These are phyloP conservation scores for Globisporangium spiculum DNA, from an alignment of 352 stramenopile species.

Conservation along the genomic window DNA sequence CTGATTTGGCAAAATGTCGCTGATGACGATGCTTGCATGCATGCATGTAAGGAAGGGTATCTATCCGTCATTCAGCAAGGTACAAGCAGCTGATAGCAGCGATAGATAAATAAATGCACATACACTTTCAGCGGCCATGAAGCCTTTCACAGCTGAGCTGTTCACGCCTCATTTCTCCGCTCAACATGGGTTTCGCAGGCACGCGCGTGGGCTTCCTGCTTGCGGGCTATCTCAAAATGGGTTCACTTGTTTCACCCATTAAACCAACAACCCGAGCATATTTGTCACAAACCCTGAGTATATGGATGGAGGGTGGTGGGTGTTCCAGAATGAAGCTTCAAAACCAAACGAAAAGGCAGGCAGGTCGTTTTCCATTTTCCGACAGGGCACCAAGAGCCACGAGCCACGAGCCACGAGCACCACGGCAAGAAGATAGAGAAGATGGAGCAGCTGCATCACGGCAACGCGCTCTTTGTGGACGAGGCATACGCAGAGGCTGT, in stretches of 20 bases:
- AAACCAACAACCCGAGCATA: not conserved
- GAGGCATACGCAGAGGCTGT: constrained; percentile 70
- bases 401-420: not conserved
- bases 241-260: no score
- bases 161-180: no score
- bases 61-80: not conserved
- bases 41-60: not conserved
- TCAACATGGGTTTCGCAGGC: no score
- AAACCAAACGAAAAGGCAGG: not conserved
- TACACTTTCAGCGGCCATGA: no score
- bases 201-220: no score
- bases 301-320: not conserved
- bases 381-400: not conserved
- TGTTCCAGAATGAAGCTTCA: not conserved
- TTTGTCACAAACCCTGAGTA: not conserved
- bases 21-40: not conserved
- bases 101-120: constrained; percentile 2
- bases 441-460: constrained; percentile 74
- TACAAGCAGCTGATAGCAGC: not conserved
- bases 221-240: no score
- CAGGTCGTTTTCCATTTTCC: constrained; percentile 4
- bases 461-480: constrained; percentile 84
- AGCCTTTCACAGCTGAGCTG: no score
- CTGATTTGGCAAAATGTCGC: constrained; percentile 14
- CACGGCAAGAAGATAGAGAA: no score